Conservation (phyloP, 2,329 filamentous ascomycete species). For the Claviceps maximensis region DNA sequence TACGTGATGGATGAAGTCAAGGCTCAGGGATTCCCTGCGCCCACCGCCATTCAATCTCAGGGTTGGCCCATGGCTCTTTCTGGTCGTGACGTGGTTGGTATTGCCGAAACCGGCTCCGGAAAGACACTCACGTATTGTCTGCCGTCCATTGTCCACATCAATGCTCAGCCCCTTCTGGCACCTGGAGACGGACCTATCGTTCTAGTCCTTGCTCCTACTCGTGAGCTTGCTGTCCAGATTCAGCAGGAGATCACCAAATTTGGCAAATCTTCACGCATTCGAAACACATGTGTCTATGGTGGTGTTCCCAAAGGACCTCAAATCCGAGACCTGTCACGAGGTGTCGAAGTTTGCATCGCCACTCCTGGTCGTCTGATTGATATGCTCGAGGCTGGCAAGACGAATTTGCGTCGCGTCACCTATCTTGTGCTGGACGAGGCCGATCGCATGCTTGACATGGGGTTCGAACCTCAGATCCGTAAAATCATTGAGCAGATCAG, state of each 20-base stretch:
- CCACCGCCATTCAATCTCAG: slow-evolving; percentile 94
- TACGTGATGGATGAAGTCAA: slow-evolving; percentile 99
- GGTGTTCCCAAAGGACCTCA: slow-evolving; percentile 97
- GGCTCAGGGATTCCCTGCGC: slow-evolving; percentile 86
- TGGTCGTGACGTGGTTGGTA: slow-evolving; percentile 95
- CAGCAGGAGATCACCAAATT: slow-evolving; percentile 98
- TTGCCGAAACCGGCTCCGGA: slow-evolving; percentile 97
- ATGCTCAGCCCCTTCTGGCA: slow-evolving; percentile 90
- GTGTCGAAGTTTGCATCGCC: slow-evolving; percentile 97
- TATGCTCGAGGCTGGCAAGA: slow-evolving; percentile 96
- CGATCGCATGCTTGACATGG: slow-evolving; percentile 99
- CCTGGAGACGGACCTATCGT: slow-evolving; percentile 95
- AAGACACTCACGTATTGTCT: slow-evolving; percentile 98
- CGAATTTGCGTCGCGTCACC: slow-evolving; percentile 92
- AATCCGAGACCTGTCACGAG: slow-evolving; percentile 85
- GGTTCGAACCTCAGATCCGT: slow-evolving; percentile 98
- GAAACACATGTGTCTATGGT: slow-evolving; percentile 98
- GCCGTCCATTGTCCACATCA: slow-evolving; percentile 97
- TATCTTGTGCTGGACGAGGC: slow-evolving; percentile 98
- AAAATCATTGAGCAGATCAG: slow-evolving; percentile 98
- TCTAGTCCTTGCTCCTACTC: slow-evolving; percentile 86
- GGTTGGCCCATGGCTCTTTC: slow-evolving; percentile 99
- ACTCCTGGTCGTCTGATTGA: slow-evolving; percentile 96
- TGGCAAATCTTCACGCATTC: slow-evolving; percentile 91
- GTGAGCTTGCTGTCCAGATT: slow-evolving; percentile 96